Conservation (phyloP, 2,329 filamentous ascomycete species). For the Helotiales sp. region DNA sequence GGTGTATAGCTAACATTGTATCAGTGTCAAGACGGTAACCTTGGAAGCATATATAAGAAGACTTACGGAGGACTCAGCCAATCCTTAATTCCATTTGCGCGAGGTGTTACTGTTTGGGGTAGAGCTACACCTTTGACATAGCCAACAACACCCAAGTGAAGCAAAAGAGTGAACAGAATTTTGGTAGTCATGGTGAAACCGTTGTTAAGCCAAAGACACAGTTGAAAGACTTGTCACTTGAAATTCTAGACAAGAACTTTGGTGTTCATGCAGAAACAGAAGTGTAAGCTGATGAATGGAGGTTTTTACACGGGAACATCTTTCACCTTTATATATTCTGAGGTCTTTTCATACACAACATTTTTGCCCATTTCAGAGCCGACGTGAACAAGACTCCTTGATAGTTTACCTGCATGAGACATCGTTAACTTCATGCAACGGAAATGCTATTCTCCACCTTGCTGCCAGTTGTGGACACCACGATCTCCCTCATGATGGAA, state of each 20-base stretch:
- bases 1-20: not conserved
- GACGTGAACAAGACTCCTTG: not conserved
- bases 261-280: not conserved
- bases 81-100: not conserved
- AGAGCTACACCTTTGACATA: not conserved
- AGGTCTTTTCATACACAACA: not conserved
- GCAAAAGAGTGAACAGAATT: not conserved
- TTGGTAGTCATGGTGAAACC: not conserved
- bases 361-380: not conserved
- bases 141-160: not conserved
- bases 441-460: not conserved
- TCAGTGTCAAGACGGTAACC: not conserved
- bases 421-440: not conserved
- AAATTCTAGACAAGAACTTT: not conserved
- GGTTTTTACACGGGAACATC: not conserved
- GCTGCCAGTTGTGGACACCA: not conserved
- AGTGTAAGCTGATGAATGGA: not conserved
- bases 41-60: not conserved
- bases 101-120: not conserved
- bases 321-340: not conserved
- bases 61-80: not conserved
- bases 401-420: not conserved
- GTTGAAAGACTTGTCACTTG: not conserved
- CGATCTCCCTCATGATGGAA: not conserved
- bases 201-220: not conserved